A percentile compares a stretch with the other conserved stretches of the same genome.
Evolutionary conservation across 2,329 filamentous ascomycete genomes (phyloP).

Genomic region (Neospermospora avenae): DNA sequence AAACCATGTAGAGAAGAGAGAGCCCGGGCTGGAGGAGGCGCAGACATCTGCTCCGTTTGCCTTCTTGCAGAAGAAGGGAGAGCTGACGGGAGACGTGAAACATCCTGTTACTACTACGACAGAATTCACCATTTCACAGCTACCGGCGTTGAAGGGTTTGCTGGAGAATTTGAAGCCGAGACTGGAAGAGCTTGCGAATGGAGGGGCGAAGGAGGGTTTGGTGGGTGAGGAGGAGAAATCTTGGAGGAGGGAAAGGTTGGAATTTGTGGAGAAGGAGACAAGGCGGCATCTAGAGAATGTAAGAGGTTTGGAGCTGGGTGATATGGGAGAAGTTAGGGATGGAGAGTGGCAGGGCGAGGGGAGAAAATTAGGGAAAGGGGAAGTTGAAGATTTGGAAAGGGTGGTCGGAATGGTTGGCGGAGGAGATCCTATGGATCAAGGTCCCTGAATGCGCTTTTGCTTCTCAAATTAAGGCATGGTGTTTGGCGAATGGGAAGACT

Average conservation of each 20-base stretch:
- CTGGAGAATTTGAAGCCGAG: slow-evolving; percentile 66
- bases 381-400: slow-evolving; percentile 56
- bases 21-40: slow-evolving; percentile 14
- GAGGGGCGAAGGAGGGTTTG: slow-evolving; percentile 38
- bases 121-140: slow-evolving; percentile 76
- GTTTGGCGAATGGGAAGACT: not conserved
- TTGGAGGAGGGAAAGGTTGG: slow-evolving; percentile 67
- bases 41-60: slow-evolving; percentile 40
- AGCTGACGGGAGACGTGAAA: slow-evolving; percentile 49
- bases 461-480: not conserved
- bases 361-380: slow-evolving; percentile 45
- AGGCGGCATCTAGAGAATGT: slow-evolving; percentile 70
- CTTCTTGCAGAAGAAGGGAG: slow-evolving; percentile 55
- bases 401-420: slow-evolving; percentile 45
- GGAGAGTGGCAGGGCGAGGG: slow-evolving; percentile 61
- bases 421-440: slow-evolving; percentile 30
- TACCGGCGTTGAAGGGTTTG: slow-evolving; percentile 72
- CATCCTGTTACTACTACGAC: slow-evolving; percentile 66
- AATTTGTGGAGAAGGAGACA: slow-evolving; percentile 82
- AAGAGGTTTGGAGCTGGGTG: slow-evolving; percentile 63
- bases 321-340: slow-evolving; percentile 59
- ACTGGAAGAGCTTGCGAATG: slow-evolving; percentile 45
- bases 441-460: not conserved
- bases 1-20: slow-evolving; percentile 44
- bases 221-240: slow-evolving; percentile 44